Evolutionary conservation across 148 eudicot genomes (phyloP), one percentile per base, ranked within the genome.

Genomic region (Fagopyrum tataricum): DNA sequence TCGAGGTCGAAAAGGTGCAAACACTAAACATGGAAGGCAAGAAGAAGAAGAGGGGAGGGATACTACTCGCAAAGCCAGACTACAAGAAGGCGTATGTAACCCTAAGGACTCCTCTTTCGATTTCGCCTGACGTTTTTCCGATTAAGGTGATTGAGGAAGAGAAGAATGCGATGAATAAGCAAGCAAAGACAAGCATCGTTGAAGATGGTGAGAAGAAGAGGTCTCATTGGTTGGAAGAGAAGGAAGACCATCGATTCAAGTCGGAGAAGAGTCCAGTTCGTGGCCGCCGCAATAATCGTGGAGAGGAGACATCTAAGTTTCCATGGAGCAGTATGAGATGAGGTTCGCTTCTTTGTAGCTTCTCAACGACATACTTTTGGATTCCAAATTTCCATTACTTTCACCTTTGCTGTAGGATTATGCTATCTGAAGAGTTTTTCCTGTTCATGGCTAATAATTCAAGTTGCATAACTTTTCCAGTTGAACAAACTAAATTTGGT

Each of bases 11-110:
- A 23, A 89, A 87, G 71, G 98, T 93, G 4, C 78, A 75, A 66
- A 93, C 97, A 71, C 86, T 93, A 40, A 91, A 91, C 76, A 93
- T 85, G 98, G 97, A 91, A 3, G 98, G 98, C 6, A 93, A 93
- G 90, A 93, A 86, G 91, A 91, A 86, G 85, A 86, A 91, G 78
- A 78, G 92, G 42, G 98, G 98, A 0, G 95, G 95, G 7, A 44
- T 91, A n/a, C 70, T 93, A 75, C 72, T 91, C 2, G 94, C 94
- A 4, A 91, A 87, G 69, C 92, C 97, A 0, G 90, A 93, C 51
- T 93, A 93, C 67, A 93, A 93, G 80, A 93, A 93, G 73, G 98
- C 98, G 2, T 93, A 86, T 49, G 91, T 91, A 10, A 91, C 97
- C 1, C 79, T 93, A 12, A 85, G 72, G 76, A 66, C 68, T 53